Percentiles rank a stretch among this genome's conserved stretches.
These are phyloP conservation scores for Rhypophila decipiens DNA, from an alignment of 495 filamentous ascomycete species.

Conservation along the genomic window DNA sequence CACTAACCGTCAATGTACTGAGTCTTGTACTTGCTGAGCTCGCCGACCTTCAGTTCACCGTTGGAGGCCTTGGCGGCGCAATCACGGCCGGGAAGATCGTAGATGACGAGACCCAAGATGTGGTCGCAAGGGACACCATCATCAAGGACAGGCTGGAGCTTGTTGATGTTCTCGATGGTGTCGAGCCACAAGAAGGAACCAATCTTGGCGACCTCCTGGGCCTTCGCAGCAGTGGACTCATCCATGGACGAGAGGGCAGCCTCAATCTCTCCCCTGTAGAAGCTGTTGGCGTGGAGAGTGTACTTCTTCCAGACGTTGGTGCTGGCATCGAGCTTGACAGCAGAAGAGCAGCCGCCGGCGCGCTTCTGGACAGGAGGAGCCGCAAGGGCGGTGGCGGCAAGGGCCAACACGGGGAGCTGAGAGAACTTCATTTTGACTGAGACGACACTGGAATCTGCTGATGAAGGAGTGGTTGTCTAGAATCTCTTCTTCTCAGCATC, in stretches of 20 bases:
- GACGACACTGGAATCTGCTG: constrained; percentile 11
- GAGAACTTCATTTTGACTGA: constrained; percentile 40
- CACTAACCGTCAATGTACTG: constrained; percentile 62
- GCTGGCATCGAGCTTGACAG: constrained; percentile 45
- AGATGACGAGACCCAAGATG: constrained; percentile 62
- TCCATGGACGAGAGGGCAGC: constrained; percentile 41
- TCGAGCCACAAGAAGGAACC: constrained; percentile 69
- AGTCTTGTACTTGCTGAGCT: constrained; percentile 59
- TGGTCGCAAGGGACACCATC: constrained; percentile 52
- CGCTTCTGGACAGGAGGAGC: constrained; percentile 30
- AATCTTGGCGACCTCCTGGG: constrained; percentile 53
- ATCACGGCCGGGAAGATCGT: constrained; percentile 72
- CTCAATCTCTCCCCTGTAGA: constrained; percentile 49
- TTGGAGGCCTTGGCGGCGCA: constrained; percentile 73
- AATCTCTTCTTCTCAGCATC: constrained; percentile 1
- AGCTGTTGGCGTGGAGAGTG: constrained; percentile 51
- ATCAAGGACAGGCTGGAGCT: constrained; percentile 48
- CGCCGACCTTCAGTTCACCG: constrained; percentile 62
- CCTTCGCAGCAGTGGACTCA: constrained; percentile 30
- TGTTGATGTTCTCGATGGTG: constrained; percentile 52
- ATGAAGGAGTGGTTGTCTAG: constrained; percentile 9
- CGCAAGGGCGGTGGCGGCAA: constrained; percentile 36
- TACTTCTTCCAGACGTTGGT: constrained; percentile 50
- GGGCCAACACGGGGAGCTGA: constrained; percentile 30
- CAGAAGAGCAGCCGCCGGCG: constrained; percentile 37